phyloP scores from a whole-genome alignment of 1,284 basidiomycete genomes.

The Marasmius oreades region DNA sequence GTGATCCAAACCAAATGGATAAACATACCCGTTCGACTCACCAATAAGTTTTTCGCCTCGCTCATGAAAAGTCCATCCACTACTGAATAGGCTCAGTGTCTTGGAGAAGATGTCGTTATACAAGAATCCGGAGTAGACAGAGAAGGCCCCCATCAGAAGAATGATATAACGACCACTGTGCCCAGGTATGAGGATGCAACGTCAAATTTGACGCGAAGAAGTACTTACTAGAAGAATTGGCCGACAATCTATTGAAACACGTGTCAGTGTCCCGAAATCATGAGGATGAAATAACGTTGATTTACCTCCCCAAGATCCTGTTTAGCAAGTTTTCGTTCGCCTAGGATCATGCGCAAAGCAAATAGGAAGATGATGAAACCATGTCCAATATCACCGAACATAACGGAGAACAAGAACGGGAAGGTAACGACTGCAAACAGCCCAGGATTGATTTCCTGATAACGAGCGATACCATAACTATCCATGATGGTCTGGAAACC shows the following conservation, averaged over 20 bases:
- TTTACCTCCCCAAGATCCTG: constrained; percentile 75
- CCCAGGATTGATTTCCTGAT: constrained; percentile 98
- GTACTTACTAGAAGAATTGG: constrained; percentile 88
- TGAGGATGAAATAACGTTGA: constrained; percentile 9
- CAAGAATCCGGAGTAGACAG: constrained; percentile 94
- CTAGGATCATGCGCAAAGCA: constrained; percentile 82
- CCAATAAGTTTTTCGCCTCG: constrained; percentile 46
- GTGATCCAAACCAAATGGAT: constrained; percentile 94
- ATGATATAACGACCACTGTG: constrained; percentile 95
- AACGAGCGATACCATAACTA: constrained; percentile 91
- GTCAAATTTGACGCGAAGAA: constrained; percentile 7
- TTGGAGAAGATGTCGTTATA: constrained; percentile 99
- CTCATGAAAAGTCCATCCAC: constrained; percentile 80
- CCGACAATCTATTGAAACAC: constrained; percentile 61
- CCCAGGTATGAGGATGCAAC: constrained; percentile 17
- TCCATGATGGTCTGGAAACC: constrained; percentile 99
- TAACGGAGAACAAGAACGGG: constrained; percentile 98
- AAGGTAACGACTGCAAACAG: constrained; percentile 93
- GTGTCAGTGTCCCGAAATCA: not conserved
- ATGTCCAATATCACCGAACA: constrained; percentile 99
- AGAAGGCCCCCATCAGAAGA: constrained; percentile 94
- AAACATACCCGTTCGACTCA: constrained; percentile 62
- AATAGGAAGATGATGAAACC: constrained; percentile 81
- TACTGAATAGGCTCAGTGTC: constrained; percentile 83
- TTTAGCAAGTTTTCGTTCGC: constrained; percentile 80